Percentiles rank a stretch among this genome's conserved stretches.
These are phyloP conservation scores for Striga hermonthica DNA, from an alignment of 305 asterid genomes.

Conservation along the genomic window DNA sequence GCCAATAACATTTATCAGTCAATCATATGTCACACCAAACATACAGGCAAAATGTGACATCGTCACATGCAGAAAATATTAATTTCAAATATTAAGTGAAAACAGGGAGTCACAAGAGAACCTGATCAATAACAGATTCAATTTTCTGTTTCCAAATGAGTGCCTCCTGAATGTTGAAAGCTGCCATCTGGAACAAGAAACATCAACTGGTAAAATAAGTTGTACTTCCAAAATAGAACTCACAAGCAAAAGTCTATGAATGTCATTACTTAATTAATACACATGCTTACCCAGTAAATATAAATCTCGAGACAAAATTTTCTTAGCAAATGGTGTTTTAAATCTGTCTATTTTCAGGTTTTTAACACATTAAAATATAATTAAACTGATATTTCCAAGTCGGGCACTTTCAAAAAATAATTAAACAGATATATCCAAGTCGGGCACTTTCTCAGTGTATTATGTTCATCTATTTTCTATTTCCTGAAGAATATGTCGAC, in stretches of 20 bases:
- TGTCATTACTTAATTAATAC: not conserved
- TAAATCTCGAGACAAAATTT: conserved; percentile 10
- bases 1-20: conserved; percentile 34
- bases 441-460: not conserved
- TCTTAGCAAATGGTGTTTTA: conserved; percentile 2
- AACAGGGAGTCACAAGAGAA: conserved; percentile 32
- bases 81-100: conserved; percentile 17
- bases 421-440: no score
- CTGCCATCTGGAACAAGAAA: conserved; percentile 77
- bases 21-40: conserved; percentile 30
- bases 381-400: conserved; percentile 21
- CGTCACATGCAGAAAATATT: conserved; percentile 24
- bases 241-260: conserved; percentile 10
- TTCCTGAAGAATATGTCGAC: not conserved
- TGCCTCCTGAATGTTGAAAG: conserved; percentile 96
- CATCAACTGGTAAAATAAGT: conserved; percentile 15
- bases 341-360: not conserved
- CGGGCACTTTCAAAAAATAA: not conserved
- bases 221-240: conserved; percentile 21
- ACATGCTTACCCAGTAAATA: not conserved
- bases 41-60: conserved; percentile 19
- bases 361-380: conserved; percentile 10
- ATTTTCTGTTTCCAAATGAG: conserved; percentile 66
- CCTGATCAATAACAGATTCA: conserved; percentile 94
- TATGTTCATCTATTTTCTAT: conserved; percentile 18